Evolutionary conservation across 2,329 filamentous ascomycete species (phyloP), one percentile per base, ranked within the genome.

Genomic region (Lecanicillium sp.): DNA sequence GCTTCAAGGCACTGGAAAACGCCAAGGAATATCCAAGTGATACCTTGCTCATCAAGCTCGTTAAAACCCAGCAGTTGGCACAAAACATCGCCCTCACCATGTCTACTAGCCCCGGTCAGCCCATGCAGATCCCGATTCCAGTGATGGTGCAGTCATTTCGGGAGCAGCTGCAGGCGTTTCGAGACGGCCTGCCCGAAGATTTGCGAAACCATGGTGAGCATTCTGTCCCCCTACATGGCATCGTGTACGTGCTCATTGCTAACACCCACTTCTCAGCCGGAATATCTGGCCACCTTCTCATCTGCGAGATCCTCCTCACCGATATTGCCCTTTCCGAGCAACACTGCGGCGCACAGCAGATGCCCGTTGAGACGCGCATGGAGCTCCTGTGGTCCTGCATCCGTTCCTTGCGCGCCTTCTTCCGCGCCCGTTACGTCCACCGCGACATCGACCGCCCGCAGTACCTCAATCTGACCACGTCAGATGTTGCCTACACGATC

Each of bases 221-320:
- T 10, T 27, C 2, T 17, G 1, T 15, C 2, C 14, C 12, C 11
- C 27, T 1, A 3, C 5, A 1, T 12, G 5, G 10, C 9, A 11
- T 38, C 15, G 10, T 2, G 14, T 20, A 1, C 8, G 35, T 17
- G 27, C 9, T 29, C 15, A 3, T 26, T 29, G 15, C 35, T 52
- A 19, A 49, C 39, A 5, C 10, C 6, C 12, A 4, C 9, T 2
- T 9, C 4, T 4, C 35, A 73, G 71, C 62, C 2, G 59, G 64
- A 1, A 56, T 77, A 6, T 60, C 60, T 21, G 64, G 66, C 10
- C 73, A 77, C 52, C 36, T 73, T 8, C 58, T 65, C 51, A 63
- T 75, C 11, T 70, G 70, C 19, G 67, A 75, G 52, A 62, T 73
- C 8, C 65, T 77, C 4, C 60, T 77, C 15, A 72, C 70, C 52